Evolutionary conservation across 805 yeast genomes (phyloP).

Genomic region (Ogataea henricii): DNA sequence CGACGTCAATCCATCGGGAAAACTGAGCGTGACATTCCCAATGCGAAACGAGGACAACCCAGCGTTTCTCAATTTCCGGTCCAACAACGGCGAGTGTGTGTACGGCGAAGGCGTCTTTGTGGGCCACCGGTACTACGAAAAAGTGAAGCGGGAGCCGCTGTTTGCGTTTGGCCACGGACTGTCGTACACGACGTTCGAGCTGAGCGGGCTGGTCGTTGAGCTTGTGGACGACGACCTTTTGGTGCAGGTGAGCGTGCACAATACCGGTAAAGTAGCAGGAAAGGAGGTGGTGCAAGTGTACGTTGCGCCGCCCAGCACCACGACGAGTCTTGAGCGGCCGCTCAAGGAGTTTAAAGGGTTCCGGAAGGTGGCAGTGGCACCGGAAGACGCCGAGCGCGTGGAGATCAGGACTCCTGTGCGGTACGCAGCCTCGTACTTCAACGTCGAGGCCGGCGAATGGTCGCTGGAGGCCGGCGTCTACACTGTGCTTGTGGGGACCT

Average conservation of each 20-base stretch:
- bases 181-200: slow-evolving; percentile 54
- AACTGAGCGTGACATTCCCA: slow-evolving; percentile 58
- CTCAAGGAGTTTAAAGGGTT: slow-evolving; percentile 62
- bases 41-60: slow-evolving; percentile 54
- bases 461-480: too few relatives aligned
- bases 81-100: slow-evolving; percentile 52
- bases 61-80: slow-evolving; percentile 50
- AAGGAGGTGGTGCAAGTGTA: slow-evolving; percentile 60
- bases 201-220: slow-evolving; percentile 40
- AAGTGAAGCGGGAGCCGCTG: slow-evolving; percentile 45
- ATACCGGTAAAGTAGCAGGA: slow-evolving; percentile 52
- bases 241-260: slow-evolving; percentile 44
- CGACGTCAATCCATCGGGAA: slow-evolving; percentile 61
- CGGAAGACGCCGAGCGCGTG: slow-evolving; percentile 38
- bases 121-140: slow-evolving; percentile 64
- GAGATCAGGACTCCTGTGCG: too few relatives aligned
- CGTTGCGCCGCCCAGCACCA: slow-evolving; percentile 40
- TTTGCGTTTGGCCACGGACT: slow-evolving; percentile 67
- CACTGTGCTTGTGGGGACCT: too few relatives aligned
- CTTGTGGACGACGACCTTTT: slow-evolving; percentile 23
- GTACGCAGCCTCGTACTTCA: too few relatives aligned
- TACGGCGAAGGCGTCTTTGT: slow-evolving; percentile 69
- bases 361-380: slow-evolving; percentile 46
- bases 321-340: slow-evolving; percentile 44
- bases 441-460: too few relatives aligned